These are phyloP conservation scores for Phytophthora vignae DNA, from an alignment of 352 stramenopile genomes.

Conservation along the genomic window DNA sequence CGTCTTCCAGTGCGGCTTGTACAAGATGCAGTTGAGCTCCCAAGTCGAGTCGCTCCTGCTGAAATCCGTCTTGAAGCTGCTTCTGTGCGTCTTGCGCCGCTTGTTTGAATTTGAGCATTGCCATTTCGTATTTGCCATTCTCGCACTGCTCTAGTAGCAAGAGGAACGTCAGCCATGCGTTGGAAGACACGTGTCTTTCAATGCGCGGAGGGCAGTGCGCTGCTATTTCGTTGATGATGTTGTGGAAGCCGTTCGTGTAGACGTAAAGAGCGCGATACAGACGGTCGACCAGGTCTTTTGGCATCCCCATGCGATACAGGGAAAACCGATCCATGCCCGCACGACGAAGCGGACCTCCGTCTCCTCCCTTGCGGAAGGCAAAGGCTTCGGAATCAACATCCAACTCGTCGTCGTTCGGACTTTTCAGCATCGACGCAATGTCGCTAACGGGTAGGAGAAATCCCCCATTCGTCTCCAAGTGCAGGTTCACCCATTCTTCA, in stretches of 20 bases:
- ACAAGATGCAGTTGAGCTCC: conserved; percentile 39
- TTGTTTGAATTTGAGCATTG: conserved; percentile 88
- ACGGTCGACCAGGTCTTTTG: conserved; percentile 78
- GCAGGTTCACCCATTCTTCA: conserved; percentile 84
- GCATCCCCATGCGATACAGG: conserved; percentile 78
- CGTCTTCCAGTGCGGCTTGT: conserved; percentile 44
- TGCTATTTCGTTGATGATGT: conserved; percentile 84
- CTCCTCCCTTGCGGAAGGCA: conserved; percentile 51
- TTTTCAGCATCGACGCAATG: conserved; percentile 50
- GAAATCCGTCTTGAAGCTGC: conserved; percentile 60
- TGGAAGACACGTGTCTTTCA: conserved; percentile 83
- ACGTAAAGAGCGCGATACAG: conserved; percentile 86
- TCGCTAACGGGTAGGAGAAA: conserved; percentile 65
- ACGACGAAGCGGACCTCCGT: conserved; percentile 52
- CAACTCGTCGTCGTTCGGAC: conserved; percentile 39
- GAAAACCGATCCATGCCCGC: conserved; percentile 79
- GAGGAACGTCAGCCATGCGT: conserved; percentile 82
- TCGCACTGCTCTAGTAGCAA: conserved; percentile 83
- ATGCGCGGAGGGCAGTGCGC: conserved; percentile 67
- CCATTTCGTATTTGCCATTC: conserved; percentile 86
- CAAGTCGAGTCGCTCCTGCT: conserved; percentile 47
- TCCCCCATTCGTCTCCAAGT: conserved; percentile 60
- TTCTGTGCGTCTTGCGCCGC: conserved; percentile 61
- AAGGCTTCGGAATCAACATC: conserved; percentile 52
- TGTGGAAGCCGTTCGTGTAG: conserved; percentile 88